phyloP scores from a whole-genome alignment of 2,329 filamentous ascomycete species.

The Venturiaceae sp. region DNA sequence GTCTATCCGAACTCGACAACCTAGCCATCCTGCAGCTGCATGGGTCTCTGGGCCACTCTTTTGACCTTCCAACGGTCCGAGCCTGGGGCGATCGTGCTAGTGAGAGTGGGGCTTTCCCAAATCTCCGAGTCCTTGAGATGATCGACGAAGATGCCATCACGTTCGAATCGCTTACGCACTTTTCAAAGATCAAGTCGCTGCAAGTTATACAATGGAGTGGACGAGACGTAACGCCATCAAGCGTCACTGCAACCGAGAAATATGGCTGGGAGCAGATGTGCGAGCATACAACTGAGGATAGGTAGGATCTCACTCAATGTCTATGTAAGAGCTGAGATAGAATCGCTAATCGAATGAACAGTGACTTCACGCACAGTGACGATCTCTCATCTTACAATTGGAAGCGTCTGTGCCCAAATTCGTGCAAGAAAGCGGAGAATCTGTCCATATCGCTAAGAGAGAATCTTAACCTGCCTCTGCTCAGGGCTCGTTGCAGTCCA shows the following conservation, averaged over 20 bases:
- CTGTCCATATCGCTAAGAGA: too few relatives aligned
- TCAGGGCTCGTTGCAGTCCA: too few relatives aligned
- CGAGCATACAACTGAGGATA: neutral
- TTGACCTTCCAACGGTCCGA: neutral
- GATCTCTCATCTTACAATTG: too few relatives aligned
- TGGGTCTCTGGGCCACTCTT: neutral
- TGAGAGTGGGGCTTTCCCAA: neutral
- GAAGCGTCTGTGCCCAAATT: too few relatives aligned
- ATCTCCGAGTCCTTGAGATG: neutral
- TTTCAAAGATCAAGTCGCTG: neutral
- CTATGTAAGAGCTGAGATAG: too few relatives aligned
- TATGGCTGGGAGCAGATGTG: neutral
- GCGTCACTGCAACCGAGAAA: too few relatives aligned
- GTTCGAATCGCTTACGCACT: neutral
- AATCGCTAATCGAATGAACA: too few relatives aligned
- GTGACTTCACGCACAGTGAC: too few relatives aligned
- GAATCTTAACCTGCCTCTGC: too few relatives aligned
- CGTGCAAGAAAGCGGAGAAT: too few relatives aligned
- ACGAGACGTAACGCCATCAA: neutral
- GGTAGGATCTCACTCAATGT: too few relatives aligned
- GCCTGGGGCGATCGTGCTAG: neutral
- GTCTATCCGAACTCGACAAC: neutral
- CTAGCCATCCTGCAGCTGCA: neutral
- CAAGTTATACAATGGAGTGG: neutral
- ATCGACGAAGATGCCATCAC: neutral